Conservation (phyloP, 805 yeast species). For the Candida nanaspora region DNA sequence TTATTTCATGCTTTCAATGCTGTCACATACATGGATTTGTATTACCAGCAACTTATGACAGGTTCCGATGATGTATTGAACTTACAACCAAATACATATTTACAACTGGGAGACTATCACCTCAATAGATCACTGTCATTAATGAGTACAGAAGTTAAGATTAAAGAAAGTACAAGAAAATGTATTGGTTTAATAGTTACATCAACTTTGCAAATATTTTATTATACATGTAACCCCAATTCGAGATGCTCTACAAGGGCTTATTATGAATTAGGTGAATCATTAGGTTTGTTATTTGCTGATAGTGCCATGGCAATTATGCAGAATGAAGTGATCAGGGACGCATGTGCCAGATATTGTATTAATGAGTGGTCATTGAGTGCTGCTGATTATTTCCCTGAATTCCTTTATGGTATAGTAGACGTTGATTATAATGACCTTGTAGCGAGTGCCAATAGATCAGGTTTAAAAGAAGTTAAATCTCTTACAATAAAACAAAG, state of each 20-base stretch:
- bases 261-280: conserved; percentile 14
- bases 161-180: conserved; percentile 9
- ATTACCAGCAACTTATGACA: conserved; percentile 13
- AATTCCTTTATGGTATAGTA: conserved; percentile 14
- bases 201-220: conserved; percentile 14
- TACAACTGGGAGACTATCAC: conserved; percentile 16
- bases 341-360: conserved; percentile 16
- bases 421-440: conserved; percentile 8
- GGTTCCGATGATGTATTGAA: conserved; percentile 14
- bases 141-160: conserved; percentile 12
- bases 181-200: conserved; percentile 12
- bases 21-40: conserved; percentile 12
- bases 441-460: background rate
- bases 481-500: conserved; percentile 6
- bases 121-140: conserved; percentile 13
- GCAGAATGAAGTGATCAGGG: conserved; percentile 8
- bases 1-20: conserved; percentile 16
- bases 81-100: conserved; percentile 9
- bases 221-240: conserved; percentile 13
- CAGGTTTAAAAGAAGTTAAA: background rate
- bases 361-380: conserved; percentile 13
- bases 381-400: conserved; percentile 14
- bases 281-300: conserved; percentile 12
- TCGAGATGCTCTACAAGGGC: conserved; percentile 9
- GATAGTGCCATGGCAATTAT: conserved; percentile 8